phyloP scores from a whole-genome alignment of 345 rosid species.

The Syzygium aqueum region DNA sequence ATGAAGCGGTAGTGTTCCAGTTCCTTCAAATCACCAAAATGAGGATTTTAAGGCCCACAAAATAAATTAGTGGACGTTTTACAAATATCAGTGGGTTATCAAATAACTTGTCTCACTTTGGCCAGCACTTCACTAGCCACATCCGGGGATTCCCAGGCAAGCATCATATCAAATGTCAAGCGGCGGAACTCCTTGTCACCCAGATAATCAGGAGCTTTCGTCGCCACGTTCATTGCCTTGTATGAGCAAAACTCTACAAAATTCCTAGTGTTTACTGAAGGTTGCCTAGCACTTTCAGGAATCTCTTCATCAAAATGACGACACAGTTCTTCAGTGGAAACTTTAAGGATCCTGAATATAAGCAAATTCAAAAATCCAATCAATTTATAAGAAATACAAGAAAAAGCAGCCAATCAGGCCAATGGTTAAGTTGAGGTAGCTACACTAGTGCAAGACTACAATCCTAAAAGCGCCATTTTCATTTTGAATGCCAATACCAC shows the following conservation, averaged over 20 bases:
- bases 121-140: slow-evolving; percentile 25
- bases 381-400: neutral
- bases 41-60: neutral
- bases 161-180: slow-evolving; percentile 92
- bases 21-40: neutral
- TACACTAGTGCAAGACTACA: neutral
- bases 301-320: slow-evolving; percentile 68
- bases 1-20: neutral
- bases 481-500: neutral
- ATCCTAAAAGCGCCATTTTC: neutral
- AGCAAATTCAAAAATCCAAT: neutral
- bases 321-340: slow-evolving; percentile 56
- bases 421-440: neutral
- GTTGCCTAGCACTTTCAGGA: slow-evolving; percentile 67
- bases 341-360: slow-evolving; percentile 45
- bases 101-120: slow-evolving; percentile 30
- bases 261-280: slow-evolving; percentile 54
- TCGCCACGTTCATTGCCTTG: slow-evolving; percentile 44
- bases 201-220: slow-evolving; percentile 46
- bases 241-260: slow-evolving; percentile 78
- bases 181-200: slow-evolving; percentile 67
- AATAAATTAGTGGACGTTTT: neutral
- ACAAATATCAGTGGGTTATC: neutral
- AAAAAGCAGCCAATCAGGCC: neutral
- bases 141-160: slow-evolving; percentile 88